Evolutionary conservation across 140 eudicot genomes (phyloP).

Genomic region (Ambrosia hybrid): DNA sequence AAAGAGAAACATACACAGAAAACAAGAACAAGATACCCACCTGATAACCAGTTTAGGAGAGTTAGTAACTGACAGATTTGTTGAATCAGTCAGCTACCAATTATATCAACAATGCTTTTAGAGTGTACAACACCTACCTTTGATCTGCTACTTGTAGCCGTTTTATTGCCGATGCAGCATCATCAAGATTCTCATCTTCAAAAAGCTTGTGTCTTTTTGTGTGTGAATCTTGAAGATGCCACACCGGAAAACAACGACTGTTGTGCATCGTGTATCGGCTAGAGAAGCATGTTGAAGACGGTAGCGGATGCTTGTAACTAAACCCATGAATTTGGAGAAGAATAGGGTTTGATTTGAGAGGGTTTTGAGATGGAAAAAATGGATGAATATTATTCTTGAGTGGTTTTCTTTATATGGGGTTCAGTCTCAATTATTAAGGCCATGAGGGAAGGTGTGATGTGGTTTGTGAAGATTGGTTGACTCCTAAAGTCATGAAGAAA

Average conservation of each 20-base stretch:
- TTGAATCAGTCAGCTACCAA: conserved; percentile 19
- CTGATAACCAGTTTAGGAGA: conserved; percentile 35
- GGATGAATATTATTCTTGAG: conserved; percentile 8
- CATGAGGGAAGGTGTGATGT: conserved; percentile 28
- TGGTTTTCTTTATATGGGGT: conserved; percentile 15
- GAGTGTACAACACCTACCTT: conserved; percentile 15
- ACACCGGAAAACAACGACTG: conserved; percentile 71
- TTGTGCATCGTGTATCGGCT: neutral
- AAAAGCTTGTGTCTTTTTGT: conserved; percentile 34
- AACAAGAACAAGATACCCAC: conserved; percentile 38
- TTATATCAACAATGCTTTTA: conserved; percentile 13
- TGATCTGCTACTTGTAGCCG: conserved; percentile 24
- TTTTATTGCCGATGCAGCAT: conserved; percentile 83
- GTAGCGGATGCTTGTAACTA: neutral
- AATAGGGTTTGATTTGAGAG: conserved; percentile 29
- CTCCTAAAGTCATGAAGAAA: conserved; percentile 21
- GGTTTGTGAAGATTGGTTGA: conserved; percentile 29
- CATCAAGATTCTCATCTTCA: conserved; percentile 74
- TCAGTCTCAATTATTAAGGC: conserved; percentile 29
- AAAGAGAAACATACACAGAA: conserved; percentile 46
- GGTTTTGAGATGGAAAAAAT: conserved; percentile 11
- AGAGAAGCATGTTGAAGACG: no score
- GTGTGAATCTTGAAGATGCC: conserved; percentile 93
- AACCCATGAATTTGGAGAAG: conserved; percentile 3
- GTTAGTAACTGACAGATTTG: conserved; percentile 35